phyloP scores from a whole-genome alignment of 495 filamentous ascomycete species.

The Penicillium manginii region DNA sequence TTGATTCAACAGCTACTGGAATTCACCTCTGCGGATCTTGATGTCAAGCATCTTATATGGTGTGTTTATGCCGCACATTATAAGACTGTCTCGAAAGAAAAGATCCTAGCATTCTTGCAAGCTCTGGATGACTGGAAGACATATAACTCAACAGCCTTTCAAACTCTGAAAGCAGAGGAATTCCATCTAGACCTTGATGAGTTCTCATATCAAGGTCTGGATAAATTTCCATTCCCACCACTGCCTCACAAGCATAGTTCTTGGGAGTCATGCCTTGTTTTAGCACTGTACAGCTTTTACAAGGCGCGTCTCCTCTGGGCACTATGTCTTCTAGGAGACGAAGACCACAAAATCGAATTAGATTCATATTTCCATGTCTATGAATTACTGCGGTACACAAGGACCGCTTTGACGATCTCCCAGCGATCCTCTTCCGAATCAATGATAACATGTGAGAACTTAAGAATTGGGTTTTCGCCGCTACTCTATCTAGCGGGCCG shows the following conservation, averaged over 20 bases:
- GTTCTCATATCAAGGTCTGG: constrained; percentile 6
- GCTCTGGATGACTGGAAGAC: constrained; percentile 6
- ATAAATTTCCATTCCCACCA: constrained; percentile 8
- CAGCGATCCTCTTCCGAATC: background rate
- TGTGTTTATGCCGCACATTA: constrained; percentile 4
- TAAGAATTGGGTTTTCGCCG: constrained; percentile 10
- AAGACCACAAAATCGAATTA: constrained; percentile 8
- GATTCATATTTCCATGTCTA: constrained; percentile 11
- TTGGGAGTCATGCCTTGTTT: constrained; percentile 5
- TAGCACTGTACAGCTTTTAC: constrained; percentile 12
- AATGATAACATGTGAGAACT: constrained; percentile 5
- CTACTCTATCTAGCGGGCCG: constrained; percentile 13
- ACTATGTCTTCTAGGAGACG: constrained; percentile 5
- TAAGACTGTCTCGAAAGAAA: background rate
- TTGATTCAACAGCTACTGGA: constrained; percentile 16
- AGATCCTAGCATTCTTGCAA: background rate
- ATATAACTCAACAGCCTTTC: constrained; percentile 1
- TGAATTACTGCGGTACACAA: constrained; percentile 8
- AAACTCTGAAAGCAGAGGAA: constrained; percentile 4
- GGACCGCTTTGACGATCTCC: constrained; percentile 3
- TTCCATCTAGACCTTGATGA: background rate
- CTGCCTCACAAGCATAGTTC: background rate
- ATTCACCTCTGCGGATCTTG: constrained; percentile 8
- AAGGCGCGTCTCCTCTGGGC: constrained; percentile 9
- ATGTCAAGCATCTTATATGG: constrained; percentile 14